Evolutionary conservation across 371 early-diverging fungal genomes (phyloP), one percentile per base, ranked within the genome.

Genomic region (Mortierella sp.): DNA sequence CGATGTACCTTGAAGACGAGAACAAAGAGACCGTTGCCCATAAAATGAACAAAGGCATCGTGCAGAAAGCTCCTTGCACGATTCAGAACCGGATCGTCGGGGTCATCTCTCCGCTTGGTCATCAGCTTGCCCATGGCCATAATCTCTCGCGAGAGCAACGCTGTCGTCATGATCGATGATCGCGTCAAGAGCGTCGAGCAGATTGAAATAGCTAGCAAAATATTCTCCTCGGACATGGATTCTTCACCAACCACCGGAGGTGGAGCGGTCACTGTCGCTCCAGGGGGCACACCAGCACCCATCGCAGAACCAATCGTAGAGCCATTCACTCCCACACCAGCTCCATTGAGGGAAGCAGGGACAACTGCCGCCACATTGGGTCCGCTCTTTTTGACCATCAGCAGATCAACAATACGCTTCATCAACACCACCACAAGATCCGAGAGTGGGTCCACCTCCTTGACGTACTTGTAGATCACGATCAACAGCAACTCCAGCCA

Each of bases 21-120:
- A 3, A 92, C 89, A 80, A 92, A 92, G 41, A 92, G 80, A 29
- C 92, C 92, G 39, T 89, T 91, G 31, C 88, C 89, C 58, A 91
- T 89, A 78, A 92, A 92, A 10, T 89, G 88, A 24, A 90, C 84
- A 58, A 92, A 91, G 9, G 91, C 91, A 47, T 85, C 86, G 37
- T 91, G 91, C 34, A 92, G 71, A 65, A 92, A 92, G 39, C 87
- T 87, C 37, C 86, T 88, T 2, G 91, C 91, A 22, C 89, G 88
- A n/a, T 89, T 74, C 50, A 88, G 79, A 0, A 92, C 88, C 0
- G 91, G 91, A 26, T 91, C 91, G 9, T 85, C 87, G 24, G 85
- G 82, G 22, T 88, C 85, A 0, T 76, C 79, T 31, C 81, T 78
- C 34, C 86, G 64, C 37, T 87, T 88, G 2, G 90, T 91, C 90